Percentiles rank a stretch among this genome's conserved stretches.
phyloP scores from a whole-genome alignment of 2,329 filamentous ascomycete genomes.

The Aspergillus jensenii region DNA sequence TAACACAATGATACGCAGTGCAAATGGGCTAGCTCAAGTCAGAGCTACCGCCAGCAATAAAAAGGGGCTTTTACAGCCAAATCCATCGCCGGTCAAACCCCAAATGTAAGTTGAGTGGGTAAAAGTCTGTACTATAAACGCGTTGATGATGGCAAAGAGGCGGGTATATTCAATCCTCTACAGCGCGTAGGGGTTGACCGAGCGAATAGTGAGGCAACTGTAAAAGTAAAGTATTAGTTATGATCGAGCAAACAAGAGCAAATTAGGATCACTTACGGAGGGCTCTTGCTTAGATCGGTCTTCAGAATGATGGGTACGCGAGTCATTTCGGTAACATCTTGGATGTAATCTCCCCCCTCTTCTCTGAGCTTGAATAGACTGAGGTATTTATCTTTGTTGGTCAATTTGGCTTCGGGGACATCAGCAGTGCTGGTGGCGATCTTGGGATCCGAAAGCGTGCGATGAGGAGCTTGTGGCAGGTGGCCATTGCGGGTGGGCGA shows the following conservation, averaged over 20 bases:
- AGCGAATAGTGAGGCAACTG: conserved; percentile 52
- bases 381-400: conserved; percentile 94
- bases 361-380: conserved; percentile 86
- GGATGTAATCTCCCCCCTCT: conserved; percentile 92
- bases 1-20: conserved; percentile 20
- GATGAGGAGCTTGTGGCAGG: conserved; percentile 69
- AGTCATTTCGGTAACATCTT: conserved; percentile 98
- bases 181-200: conserved; percentile 52
- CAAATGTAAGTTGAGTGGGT: conserved; percentile 13
- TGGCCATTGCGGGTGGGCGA: conserved; percentile 79
- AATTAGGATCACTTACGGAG: conserved; percentile 73
- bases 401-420: conserved; percentile 74
- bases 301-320: conserved; percentile 96
- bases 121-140: conserved; percentile 22
- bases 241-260: background rate
- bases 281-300: conserved; percentile 97
- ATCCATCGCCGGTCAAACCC: conserved; percentile 13
- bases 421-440: conserved; percentile 68
- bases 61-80: conserved; percentile 12
- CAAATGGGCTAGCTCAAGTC: conserved; percentile 4
- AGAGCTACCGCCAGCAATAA: conserved; percentile 5
- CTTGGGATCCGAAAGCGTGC: conserved; percentile 92
- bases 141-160: conserved; percentile 25
- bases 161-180: conserved; percentile 27
- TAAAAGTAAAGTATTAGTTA: conserved; percentile 21